Evolutionary conservation across 805 yeast species (phyloP).

Genomic region (Schizosaccharomyces pombe): ASM294v3 CU329670.1:3172001-3172500

Average conservation of each 20-base stretch:
- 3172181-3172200: slow-evolving; percentile 66
- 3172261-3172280: slow-evolving; percentile 95
- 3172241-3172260: slow-evolving; percentile 93
- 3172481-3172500: slow-evolving; percentile 65
- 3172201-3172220: slow-evolving; percentile 55
- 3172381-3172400: slow-evolving; percentile 93
- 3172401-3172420: slow-evolving; percentile 91
- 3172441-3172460: slow-evolving; percentile 89
- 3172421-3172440: slow-evolving; percentile 65
- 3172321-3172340: slow-evolving; percentile 92
- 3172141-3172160: slow-evolving; percentile 93
- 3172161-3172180: slow-evolving; percentile 67
- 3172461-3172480: slow-evolving; percentile 68
- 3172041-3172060: slow-evolving; percentile 30
- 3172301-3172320: slow-evolving; percentile 95
- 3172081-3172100: slow-evolving; percentile 82
- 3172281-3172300: slow-evolving; percentile 99
- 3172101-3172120: slow-evolving; percentile 90
- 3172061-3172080: slow-evolving; percentile 70
- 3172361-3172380: slow-evolving; percentile 92
- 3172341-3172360: slow-evolving; percentile 98
- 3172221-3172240: slow-evolving; percentile 54
- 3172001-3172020: slow-evolving; percentile 98
- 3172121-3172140: slow-evolving; percentile 79
- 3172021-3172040: slow-evolving; percentile 82